phyloP scores from a whole-genome alignment of 176 grass and related monocot genomes.

The Zoysia japonica region DNA sequence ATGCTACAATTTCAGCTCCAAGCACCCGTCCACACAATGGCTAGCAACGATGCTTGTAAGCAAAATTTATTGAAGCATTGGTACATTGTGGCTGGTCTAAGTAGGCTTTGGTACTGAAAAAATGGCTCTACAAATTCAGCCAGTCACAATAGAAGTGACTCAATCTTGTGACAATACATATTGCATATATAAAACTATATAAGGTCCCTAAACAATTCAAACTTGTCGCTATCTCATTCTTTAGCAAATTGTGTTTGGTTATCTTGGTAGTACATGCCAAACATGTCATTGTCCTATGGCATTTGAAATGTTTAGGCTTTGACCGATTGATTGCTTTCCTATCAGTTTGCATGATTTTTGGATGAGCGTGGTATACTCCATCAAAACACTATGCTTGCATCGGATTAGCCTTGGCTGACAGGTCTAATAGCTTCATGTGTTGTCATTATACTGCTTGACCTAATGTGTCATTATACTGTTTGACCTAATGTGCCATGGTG shows the following conservation, averaged over 20 bases:
- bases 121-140: conserved; percentile 22
- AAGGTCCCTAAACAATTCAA: conserved; percentile 4
- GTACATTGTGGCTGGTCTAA: no score
- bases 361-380: background rate
- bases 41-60: no score
- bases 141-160: conserved; percentile 31
- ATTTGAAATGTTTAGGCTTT: background rate
- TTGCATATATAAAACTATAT: conserved; percentile 23
- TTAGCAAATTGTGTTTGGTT: background rate
- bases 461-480: background rate
- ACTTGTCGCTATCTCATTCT: background rate
- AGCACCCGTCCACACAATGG: no score
- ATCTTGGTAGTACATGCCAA: background rate
- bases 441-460: conserved; percentile 14
- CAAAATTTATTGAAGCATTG: no score
- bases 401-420: background rate
- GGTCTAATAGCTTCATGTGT: conserved; percentile 14
- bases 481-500: no score
- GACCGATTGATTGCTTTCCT: background rate
- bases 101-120: background rate
- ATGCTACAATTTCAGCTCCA: no score
- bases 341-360: background rate
- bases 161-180: conserved; percentile 32
- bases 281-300: background rate
- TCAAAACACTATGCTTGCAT: conserved; percentile 14